phyloP scores from a whole-genome alignment of 371 early-diverging fungal genomes.

The Blakeslea trispora region DNA sequence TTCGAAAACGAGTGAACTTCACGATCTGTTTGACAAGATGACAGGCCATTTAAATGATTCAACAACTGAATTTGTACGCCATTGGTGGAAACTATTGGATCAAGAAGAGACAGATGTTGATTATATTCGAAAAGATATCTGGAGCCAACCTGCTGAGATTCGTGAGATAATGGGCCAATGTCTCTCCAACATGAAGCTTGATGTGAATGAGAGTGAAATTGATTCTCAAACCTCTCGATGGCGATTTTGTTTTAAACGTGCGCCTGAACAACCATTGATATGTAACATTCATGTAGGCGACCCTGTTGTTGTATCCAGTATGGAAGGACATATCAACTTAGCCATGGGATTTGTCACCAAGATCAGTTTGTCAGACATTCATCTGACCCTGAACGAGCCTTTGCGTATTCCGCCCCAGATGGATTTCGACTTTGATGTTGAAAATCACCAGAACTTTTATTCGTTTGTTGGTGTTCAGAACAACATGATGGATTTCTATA shows the following conservation, averaged over 20 bases:
- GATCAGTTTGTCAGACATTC: conserved; percentile 49
- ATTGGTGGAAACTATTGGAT: conserved; percentile 81
- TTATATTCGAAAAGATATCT: conserved; percentile 74
- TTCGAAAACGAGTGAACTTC: conserved; percentile 54
- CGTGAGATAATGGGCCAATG: conserved; percentile 39
- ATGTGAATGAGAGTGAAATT: not conserved
- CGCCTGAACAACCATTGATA: conserved; percentile 27
- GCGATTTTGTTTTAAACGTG: conserved; percentile 21
- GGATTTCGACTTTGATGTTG: conserved; percentile 43
- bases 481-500: conserved; percentile 18
- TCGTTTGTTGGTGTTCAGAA: conserved; percentile 6
- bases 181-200: conserved; percentile 26
- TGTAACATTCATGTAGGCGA: conserved; percentile 76
- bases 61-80: conserved; percentile 68
- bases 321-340: conserved; percentile 72
- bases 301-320: conserved; percentile 80
- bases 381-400: conserved; percentile 64
- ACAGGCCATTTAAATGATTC: conserved; percentile 61
- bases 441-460: conserved; percentile 45
- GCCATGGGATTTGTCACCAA: conserved; percentile 75
- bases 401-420: conserved; percentile 64
- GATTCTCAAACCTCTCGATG: conserved; percentile 10
- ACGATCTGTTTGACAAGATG: conserved; percentile 59
- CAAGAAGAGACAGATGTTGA: conserved; percentile 79
- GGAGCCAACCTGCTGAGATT: conserved; percentile 65